Evolutionary conservation across 2,329 filamentous ascomycete genomes (phyloP).

Genomic region (Cytospora schulzeri): DNA sequence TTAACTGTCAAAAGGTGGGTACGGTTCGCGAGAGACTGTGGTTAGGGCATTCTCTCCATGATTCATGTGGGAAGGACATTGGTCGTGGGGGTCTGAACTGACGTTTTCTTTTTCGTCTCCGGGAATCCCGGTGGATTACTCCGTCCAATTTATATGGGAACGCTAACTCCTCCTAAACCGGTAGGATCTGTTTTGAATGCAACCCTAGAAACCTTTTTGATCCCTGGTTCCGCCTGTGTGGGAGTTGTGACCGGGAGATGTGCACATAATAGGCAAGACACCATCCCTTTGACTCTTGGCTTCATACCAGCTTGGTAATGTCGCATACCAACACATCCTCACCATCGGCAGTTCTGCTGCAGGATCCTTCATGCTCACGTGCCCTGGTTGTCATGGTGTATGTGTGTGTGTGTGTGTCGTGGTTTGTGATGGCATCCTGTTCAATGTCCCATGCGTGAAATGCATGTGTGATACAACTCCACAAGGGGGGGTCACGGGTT

Average conservation of each 20-base stretch:
- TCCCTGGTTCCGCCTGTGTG: no score
- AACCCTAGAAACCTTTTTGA: neutral
- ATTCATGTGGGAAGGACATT: neutral
- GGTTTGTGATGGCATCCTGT: neutral
- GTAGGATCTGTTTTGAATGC: neutral
- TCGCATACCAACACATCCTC: neutral
- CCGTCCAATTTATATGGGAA: neutral
- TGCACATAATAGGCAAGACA: no score
- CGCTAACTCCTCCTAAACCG: neutral
- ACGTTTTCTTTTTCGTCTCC: neutral
- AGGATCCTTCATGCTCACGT: neutral
- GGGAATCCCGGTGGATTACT: neutral
- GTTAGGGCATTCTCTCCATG: neutral
- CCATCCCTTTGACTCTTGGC: no score
- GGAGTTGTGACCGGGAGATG: no score
- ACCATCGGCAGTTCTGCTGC: neutral
- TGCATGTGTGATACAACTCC: neutral
- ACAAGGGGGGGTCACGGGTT: neutral
- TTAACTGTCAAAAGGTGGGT: neutral
- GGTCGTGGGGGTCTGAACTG: neutral
- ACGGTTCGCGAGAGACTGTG: neutral
- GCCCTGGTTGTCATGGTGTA: no score
- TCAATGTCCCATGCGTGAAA: neutral
- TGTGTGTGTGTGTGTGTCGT: neutral
- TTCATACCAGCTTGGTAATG: no score